Conservation (phyloP, 257 asterid genomes). For the Eustoma russellianum region DNA sequence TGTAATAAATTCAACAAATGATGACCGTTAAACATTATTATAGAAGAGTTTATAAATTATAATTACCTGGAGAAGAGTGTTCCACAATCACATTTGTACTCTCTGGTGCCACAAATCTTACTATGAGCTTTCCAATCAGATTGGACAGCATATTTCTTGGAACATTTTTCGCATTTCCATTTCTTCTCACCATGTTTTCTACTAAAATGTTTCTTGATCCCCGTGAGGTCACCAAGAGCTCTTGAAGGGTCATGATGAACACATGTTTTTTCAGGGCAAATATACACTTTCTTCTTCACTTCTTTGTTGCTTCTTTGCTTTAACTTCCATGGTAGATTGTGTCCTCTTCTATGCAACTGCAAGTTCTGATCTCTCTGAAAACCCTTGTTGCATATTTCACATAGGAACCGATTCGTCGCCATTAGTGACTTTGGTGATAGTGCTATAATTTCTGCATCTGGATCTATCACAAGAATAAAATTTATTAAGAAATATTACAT, state of each 20-base stretch:
- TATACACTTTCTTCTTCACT: conserved; percentile 67
- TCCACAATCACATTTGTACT: conserved; percentile 93
- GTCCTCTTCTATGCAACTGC: conserved; percentile 86
- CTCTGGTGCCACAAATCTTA: conserved; percentile 92
- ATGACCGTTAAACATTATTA: no score
- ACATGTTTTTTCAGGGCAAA: conserved; percentile 78
- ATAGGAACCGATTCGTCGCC: conserved; percentile 85
- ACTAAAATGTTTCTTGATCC: conserved; percentile 77
- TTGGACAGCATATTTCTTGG: conserved; percentile 86
- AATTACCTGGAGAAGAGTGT: conserved; percentile 87
- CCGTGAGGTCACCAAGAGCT: conserved; percentile 82
- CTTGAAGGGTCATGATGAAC: conserved; percentile 80
- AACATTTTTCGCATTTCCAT: conserved; percentile 88
- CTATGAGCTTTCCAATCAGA: conserved; percentile 96
- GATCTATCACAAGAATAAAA: conserved; percentile 38
- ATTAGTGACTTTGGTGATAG: conserved; percentile 78
- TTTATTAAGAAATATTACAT: no score
- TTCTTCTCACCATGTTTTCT: conserved; percentile 93
- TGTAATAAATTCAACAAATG: not conserved
- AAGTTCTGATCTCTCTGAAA: conserved; percentile 90
- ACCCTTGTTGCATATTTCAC: conserved; percentile 95
- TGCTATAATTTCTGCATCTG: conserved; percentile 89
- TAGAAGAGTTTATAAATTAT: not conserved
- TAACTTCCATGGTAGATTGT: conserved; percentile 89
- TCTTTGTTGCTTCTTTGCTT: conserved; percentile 68